phyloP scores from a whole-genome alignment of 2,329 filamentous ascomycete species.

The Domatiomyces globalis region DNA sequence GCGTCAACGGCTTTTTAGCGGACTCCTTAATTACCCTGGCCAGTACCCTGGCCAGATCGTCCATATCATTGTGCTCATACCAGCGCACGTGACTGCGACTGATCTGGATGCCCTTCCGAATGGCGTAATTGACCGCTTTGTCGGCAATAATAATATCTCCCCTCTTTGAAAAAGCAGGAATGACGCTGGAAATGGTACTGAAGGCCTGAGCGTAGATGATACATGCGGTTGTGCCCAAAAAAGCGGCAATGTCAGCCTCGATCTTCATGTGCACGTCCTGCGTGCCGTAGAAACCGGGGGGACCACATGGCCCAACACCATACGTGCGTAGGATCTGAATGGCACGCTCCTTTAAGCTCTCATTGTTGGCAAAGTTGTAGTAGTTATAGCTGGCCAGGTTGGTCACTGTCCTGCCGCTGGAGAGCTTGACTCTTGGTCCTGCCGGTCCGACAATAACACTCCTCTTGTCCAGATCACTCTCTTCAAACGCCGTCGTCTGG shows the following conservation, averaged over 20 bases:
- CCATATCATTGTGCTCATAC: conserved; percentile 95
- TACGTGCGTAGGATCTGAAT: conserved; percentile 89
- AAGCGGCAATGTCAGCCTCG: conserved; percentile 82
- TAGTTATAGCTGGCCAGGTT: conserved; percentile 95
- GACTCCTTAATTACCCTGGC: conserved; percentile 78
- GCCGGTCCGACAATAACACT: conserved; percentile 82
- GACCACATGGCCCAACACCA: conserved; percentile 90
- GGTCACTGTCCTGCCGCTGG: conserved; percentile 75
- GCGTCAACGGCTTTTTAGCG: conserved; percentile 71
- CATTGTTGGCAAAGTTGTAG: conserved; percentile 91
- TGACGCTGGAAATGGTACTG: conserved; percentile 91
- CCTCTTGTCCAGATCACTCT: conserved; percentile 66
- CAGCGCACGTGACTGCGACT: conserved; percentile 80
- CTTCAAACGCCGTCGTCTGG: conserved; percentile 58
- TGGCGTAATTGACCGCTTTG: conserved; percentile 81
- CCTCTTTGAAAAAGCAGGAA: conserved; percentile 91
- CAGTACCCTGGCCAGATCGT: conserved; percentile 75
- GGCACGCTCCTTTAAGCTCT: conserved; percentile 84
- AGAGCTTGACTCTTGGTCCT: conserved; percentile 76
- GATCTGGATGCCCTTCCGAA: conserved; percentile 87
- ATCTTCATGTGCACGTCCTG: conserved; percentile 98
- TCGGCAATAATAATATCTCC: conserved; percentile 96
- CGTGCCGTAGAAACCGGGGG: conserved; percentile 94
- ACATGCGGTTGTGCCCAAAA: conserved; percentile 72
- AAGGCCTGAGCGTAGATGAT: conserved; percentile 96